Evolutionary conservation across 441 rosid genomes (phyloP), one percentile per base, ranked within the genome.

Genomic region (Populus trichocarpa): DNA sequence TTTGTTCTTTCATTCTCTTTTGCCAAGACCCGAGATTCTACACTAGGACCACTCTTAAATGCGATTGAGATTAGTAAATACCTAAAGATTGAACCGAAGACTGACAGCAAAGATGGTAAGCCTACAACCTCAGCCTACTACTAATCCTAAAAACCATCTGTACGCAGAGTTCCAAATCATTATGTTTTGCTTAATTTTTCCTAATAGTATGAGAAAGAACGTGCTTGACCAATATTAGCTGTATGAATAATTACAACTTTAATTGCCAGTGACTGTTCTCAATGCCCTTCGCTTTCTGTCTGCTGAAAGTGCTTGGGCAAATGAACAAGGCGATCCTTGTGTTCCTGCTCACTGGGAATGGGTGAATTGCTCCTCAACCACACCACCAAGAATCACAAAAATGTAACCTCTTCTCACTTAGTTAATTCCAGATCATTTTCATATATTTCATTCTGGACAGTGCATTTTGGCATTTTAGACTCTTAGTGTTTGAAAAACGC

Each of bases 51-150:
- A 0, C 91, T 96, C 66, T 85, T 96, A 10, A 96, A 85, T 88
- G 98, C 98, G 8, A 90, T 96, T 75, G 99, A 96, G 86, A 91
- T 96, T 12, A 92, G 93, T 81, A 94, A 90, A 82, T 96, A 96
- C 74, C 93, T 87, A 73, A 85, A 81, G 84, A 90, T 94, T 83
- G 88, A 85, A 26, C 70, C 90, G 66, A 89, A 86, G 84, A 92
- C 97, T 6, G 88, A 90, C 26, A 71, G n/a, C 67, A 84, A 57
- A 81, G 99, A 96, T 81, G 83, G 97, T 92, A 86, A 86, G 93
- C 69, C 35, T 8, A n/a, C 57, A 32, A 77, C 46, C 69, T 64
- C 64, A 14, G 28, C 35, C 20, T 53, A 2, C 16, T 18, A 13
- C 16, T 53, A 53, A 18, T 53, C 61, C n/a, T 6, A 53, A 53